Base-by-base conservation (phyloP, 768 basidiomycete genomes). In the Podaxis mareebaensis region DNA sequence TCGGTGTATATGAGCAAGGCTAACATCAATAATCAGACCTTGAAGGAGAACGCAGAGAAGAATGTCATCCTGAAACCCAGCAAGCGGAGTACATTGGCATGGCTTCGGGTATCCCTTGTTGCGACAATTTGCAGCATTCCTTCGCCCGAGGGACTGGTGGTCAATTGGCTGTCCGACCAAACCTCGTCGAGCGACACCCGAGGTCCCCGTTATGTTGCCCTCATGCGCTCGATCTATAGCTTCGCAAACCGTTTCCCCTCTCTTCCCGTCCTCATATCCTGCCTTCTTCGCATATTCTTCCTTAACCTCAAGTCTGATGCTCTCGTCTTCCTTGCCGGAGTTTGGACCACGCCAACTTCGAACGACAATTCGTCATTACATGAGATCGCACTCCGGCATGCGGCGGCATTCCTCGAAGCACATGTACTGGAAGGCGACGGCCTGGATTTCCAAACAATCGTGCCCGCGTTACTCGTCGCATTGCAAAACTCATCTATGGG, bases 371-470 rank as follows among this genome's bases (percentile, higher is more conserved):
- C 69, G 8, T 69, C 65, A 36, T 65, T 74, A 3, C 80, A 75
- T 61, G 75, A 81, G 2, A 79, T 86, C 1, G 88, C 94, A 0
- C 77, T 98, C 8, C 77, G 82, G 4, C 95, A 98, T 71, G 87
- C 88, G 20, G 79, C 83, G 2, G 92, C 94, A 0, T 96, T 96
- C 74, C 73, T 99, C 12, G 81, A 87, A 53, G 93, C 95, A 0
- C 88, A 93, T 73, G 71, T 81, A 1, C 69, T 78, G 2, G 77
- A 82, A 52, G 75, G 80, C 46, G 78, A 81, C 40, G 77, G 81
- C 13, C 73, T 89, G 3, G 95, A 96, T 73, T 93, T 96, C 74
- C 91, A 95, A 73, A 88, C 86, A 0, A 81, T 95, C 5, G 69
- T 95, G 11, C 91, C 93, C 0, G 79, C 87, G 2, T 71, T 94